These are phyloP conservation scores for Fusarium sp. DNA, from an alignment of 2,329 filamentous ascomycete species.

Conservation along the genomic window DNA sequence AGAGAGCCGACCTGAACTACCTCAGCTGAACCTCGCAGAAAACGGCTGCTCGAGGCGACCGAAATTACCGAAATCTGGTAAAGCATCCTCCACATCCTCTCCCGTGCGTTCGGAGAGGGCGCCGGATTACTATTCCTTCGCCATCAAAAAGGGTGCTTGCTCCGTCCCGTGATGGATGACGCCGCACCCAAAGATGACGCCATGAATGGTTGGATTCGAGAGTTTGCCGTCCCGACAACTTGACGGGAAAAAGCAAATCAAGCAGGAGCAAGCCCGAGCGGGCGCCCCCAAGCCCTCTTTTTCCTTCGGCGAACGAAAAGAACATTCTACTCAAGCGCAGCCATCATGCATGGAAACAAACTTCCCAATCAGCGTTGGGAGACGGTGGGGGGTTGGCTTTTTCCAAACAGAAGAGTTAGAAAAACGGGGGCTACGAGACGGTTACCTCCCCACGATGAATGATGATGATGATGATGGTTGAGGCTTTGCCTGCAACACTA, in stretches of 20 bases:
- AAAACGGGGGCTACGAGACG: background rate
- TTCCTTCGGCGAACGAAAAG: constrained; percentile 24
- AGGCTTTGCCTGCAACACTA: background rate
- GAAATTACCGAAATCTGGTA: background rate
- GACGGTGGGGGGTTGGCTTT: background rate
- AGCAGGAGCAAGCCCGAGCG: background rate
- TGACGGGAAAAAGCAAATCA: background rate
- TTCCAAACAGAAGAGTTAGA: too few species aligned
- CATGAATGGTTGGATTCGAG: constrained; percentile 3
- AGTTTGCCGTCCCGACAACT: constrained; percentile 4
- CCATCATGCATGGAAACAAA: constrained; percentile 17
- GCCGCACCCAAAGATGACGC: constrained; percentile 21
- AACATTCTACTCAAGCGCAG: constrained; percentile 30
- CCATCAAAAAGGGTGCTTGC: background rate
- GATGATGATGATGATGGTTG: background rate
- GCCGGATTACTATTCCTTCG: background rate
- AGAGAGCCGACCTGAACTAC: background rate
- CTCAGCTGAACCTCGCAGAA: background rate
- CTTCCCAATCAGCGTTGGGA: background rate
- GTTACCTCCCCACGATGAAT: background rate
- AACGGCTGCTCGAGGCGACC: background rate
- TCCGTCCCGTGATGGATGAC: constrained; percentile 1
- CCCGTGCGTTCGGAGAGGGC: background rate
- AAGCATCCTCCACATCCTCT: background rate
- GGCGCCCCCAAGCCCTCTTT: background rate